These are phyloP conservation scores for Chaetomiaceae sp. DNA, from an alignment of 2,329 filamentous ascomycete genomes.

Conservation along the genomic window DNA sequence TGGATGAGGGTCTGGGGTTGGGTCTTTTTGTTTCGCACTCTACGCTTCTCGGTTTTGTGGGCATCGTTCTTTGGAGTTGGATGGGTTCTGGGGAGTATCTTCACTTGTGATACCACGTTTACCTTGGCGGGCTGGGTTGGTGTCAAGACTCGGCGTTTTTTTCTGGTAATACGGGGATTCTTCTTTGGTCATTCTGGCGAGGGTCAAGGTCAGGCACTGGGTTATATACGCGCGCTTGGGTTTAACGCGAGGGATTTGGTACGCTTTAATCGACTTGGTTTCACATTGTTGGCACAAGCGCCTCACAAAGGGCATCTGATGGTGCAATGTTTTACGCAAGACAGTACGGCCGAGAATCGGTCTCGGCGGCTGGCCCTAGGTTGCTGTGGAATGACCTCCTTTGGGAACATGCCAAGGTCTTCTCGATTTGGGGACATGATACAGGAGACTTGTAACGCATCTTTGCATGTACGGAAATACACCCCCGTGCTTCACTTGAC, in stretches of 20 bases:
- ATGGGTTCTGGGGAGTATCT: neutral
- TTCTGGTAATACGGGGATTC: neutral
- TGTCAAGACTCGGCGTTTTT: conserved; percentile 6
- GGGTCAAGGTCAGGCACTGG: no score
- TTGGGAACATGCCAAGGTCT: no score
- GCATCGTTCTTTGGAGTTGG: conserved; percentile 23
- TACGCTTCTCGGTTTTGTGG: conserved; percentile 1
- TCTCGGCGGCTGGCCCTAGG: no score
- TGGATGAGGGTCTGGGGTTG: neutral
- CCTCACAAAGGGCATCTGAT: no score
- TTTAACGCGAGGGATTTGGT: neutral
- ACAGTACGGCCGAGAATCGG: no score
- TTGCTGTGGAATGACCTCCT: no score
- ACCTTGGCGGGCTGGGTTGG: conserved; percentile 1
- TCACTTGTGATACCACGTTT: conserved; percentile 20
- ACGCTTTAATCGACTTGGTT: neutral
- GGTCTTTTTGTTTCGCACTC: neutral
- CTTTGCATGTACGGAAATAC: no score
- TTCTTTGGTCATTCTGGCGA: neutral
- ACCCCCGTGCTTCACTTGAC: no score
- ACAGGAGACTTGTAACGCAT: no score
- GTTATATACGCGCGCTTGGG: neutral
- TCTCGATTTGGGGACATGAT: no score
- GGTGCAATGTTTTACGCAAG: no score
- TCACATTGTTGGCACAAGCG: neutral